These are phyloP conservation scores for Larix sibirica DNA, from an alignment of 83 land plant genomes.

Conservation along the genomic window DNA sequence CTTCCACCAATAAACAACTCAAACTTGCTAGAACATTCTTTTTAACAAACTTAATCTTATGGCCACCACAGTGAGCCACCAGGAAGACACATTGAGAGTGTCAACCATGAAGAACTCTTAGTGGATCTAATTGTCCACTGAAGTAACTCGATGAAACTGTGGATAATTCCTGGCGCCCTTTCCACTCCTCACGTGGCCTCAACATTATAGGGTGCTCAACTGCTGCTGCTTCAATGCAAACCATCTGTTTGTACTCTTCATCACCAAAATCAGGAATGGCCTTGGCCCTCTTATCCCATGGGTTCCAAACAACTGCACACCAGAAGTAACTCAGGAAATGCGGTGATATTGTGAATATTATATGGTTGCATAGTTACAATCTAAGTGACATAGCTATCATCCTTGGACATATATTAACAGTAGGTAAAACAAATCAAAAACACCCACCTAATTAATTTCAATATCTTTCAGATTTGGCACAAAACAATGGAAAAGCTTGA, in stretches of 20 bases:
- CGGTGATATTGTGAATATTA: not conserved
- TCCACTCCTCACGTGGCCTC: constrained; percentile 70
- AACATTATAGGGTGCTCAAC: constrained; percentile 49
- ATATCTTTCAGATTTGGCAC: too few species aligned
- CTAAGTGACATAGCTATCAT: not conserved
- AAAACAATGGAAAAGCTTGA: too few species aligned
- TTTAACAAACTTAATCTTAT: not conserved
- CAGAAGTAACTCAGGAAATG: constrained; percentile 8
- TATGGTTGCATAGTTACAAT: constrained; percentile 1
- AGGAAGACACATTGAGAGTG: not conserved
- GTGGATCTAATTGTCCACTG: constrained; percentile 66
- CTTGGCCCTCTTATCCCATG: constrained; percentile 67
- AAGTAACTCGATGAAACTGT: constrained; percentile 58
- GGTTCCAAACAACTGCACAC: constrained; percentile 69
- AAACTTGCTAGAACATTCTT: constrained; percentile 1
- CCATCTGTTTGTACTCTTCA: constrained; percentile 53
- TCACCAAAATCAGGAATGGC: constrained; percentile 50
- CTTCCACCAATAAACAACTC: not conserved
- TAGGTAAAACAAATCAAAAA: not conserved
- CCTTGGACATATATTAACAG: not conserved
- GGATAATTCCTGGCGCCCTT: constrained; percentile 56
- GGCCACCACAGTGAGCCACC: not conserved
- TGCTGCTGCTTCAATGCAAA: constrained; percentile 59
- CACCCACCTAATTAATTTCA: not conserved
- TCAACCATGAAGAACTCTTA: constrained; percentile 44